Conservation (phyloP, 805 yeast genomes). For the Myxozyma lipomycoides region DNA sequence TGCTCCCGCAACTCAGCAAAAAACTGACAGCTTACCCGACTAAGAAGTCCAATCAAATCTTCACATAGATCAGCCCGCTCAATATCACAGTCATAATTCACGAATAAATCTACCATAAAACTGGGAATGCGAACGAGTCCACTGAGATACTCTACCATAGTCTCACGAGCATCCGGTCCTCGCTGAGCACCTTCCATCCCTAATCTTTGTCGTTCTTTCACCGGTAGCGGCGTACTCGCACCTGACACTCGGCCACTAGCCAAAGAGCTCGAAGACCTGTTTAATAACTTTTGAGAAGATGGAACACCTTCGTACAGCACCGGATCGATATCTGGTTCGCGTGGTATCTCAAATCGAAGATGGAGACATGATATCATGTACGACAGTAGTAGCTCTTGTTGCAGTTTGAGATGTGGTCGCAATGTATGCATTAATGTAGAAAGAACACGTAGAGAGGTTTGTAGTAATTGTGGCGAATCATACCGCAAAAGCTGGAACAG, state of each 20-base stretch:
- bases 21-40: slow-evolving; percentile 43
- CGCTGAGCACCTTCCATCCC: slow-evolving; percentile 28
- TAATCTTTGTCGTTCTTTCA: slow-evolving; percentile 23
- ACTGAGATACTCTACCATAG: slow-evolving; percentile 78
- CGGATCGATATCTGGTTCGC: slow-evolving; percentile 39
- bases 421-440: slow-evolving; percentile 66
- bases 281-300: slow-evolving; percentile 49
- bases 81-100: slow-evolving; percentile 85
- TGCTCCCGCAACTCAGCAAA: background rate
- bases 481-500: slow-evolving; percentile 72
- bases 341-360: slow-evolving; percentile 40
- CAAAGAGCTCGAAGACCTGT: slow-evolving; percentile 28
- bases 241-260: slow-evolving; percentile 13
- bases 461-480: slow-evolving; percentile 69
- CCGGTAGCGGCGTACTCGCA: slow-evolving; percentile 25
- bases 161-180: slow-evolving; percentile 52
- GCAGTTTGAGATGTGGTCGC: slow-evolving; percentile 65
- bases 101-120: slow-evolving; percentile 70
- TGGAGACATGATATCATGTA: slow-evolving; percentile 40
- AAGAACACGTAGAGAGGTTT: slow-evolving; percentile 70
- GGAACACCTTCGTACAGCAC: slow-evolving; percentile 42
- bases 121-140: slow-evolving; percentile 58
- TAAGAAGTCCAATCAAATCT: slow-evolving; percentile 62
- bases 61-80: slow-evolving; percentile 76
- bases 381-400: slow-evolving; percentile 57